Evolutionary conservation across 2,329 filamentous ascomycete species (phyloP), one percentile per base, ranked within the genome.

Genomic region (Fusarium acutatum): DNA sequence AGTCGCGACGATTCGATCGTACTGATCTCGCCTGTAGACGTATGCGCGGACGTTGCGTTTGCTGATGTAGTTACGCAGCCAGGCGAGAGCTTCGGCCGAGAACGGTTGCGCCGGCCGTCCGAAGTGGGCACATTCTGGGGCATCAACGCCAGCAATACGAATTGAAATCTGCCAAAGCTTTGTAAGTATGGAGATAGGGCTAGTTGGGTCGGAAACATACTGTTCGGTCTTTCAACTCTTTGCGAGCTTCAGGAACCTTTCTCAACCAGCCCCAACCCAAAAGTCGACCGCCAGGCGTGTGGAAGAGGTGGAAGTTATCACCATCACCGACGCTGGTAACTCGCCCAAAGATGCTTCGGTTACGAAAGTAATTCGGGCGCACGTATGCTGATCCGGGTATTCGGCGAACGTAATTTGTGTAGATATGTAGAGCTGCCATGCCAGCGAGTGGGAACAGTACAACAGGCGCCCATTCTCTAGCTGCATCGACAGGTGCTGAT

Each of bases 311-410:
- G 81, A 99, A 98, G 80, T 96, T 96, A 82, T 99, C 96, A 8
- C 95, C 97, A 86, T 99, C 96, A 46, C 97, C 96, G 30, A 99
- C 96, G 76, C 93, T 95, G 18, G 96, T 98, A 46, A 98, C 96
- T 70, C 89, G 89, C 20, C 96, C 96, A 76, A 96, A 93, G 46
- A 99, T 80, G 75, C 90, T 95, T 76, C 93, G 88, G 69, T 86
- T 91, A 50, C 93, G 90, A 80, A 96, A 96, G 79, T 92, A 92
- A 17, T 86, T 85, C 5, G 94, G 93, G 53, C 90, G 90, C 75
- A 99, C 92, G 80, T 95, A 88, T 30, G 89, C 86, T 40, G 94
- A 90, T 63, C 90, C 92, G 8, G 95, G 95, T 64, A 98, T 94
- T 59, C 96, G 93, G 40, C 94, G 92, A 54, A 99, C 85, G 80